Conservation (phyloP, 345 rosid species). For the Luvunga scandens region DNA sequence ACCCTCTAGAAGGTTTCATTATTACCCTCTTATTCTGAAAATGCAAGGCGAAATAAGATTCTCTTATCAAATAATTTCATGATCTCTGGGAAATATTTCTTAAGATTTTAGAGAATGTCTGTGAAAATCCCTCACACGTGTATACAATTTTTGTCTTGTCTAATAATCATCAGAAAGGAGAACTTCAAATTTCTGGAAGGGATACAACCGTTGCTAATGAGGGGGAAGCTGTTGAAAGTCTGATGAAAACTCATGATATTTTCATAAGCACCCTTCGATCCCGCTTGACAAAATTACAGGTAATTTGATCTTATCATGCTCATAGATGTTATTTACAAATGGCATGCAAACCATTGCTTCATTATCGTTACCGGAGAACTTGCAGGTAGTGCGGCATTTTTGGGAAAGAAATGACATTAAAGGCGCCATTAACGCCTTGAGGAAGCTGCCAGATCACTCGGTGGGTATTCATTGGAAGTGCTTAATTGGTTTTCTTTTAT, state of each 20-base stretch:
- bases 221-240: conserved; percentile 50
- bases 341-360: background rate
- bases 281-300: conserved; percentile 93
- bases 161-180: conserved; percentile 51
- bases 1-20: background rate
- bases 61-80: background rate
- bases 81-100: background rate
- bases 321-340: background rate
- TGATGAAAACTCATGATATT: conserved; percentile 72
- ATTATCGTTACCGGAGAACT: conserved; percentile 1
- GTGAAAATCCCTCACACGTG: background rate
- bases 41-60: background rate
- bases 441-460: conserved; percentile 87
- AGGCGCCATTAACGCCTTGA: conserved; percentile 77
- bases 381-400: conserved; percentile 86
- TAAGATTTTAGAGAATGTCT: background rate
- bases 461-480: conserved; percentile 51
- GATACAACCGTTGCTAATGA: conserved; percentile 32
- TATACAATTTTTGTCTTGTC: conserved; percentile 2
- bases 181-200: conserved; percentile 58
- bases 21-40: background rate
- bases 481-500: conserved; percentile 15
- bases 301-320: conserved; percentile 24
- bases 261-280: conserved; percentile 75
- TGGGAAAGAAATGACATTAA: conserved; percentile 77